A percentile compares a stretch with the other conserved stretches of the same genome.
These are phyloP conservation scores for Penicillium simplicissimum DNA, from an alignment of 495 filamentous ascomycete genomes.

Conservation along the genomic window DNA sequence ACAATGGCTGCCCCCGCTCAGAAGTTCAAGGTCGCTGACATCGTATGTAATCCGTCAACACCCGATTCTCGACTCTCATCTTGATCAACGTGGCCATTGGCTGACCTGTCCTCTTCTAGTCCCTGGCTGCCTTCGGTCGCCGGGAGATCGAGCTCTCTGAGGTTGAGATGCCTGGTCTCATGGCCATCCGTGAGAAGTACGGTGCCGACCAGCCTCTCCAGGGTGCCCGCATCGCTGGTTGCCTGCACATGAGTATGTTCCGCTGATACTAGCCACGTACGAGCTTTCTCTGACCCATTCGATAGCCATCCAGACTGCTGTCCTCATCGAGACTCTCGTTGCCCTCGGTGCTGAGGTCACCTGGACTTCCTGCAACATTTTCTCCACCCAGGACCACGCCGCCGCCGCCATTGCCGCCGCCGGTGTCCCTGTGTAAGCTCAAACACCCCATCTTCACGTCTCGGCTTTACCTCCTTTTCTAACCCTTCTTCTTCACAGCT, in stretches of 20 bases:
- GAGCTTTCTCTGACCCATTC: slow-evolving; percentile 19
- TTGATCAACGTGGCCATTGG: slow-evolving; percentile 11
- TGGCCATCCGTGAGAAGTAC: slow-evolving; percentile 92
- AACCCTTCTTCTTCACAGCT: slow-evolving; percentile 44
- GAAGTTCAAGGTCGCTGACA: slow-evolving; percentile 97
- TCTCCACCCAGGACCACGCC: slow-evolving; percentile 98
- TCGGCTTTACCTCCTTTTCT: background rate
- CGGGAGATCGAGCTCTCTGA: slow-evolving; percentile 98
- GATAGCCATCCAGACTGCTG: slow-evolving; percentile 93
- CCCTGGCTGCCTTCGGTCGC: slow-evolving; percentile 96
- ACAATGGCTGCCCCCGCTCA: slow-evolving; percentile 73
- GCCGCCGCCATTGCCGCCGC: slow-evolving; percentile 94
- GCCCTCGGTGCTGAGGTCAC: slow-evolving; percentile 96
- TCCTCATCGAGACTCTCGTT: slow-evolving; percentile 95
- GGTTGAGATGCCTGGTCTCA: slow-evolving; percentile 98
- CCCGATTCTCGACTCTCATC: background rate
- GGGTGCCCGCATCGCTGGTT: slow-evolving; percentile 91
- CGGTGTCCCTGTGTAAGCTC: slow-evolving; percentile 80
- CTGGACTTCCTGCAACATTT: slow-evolving; percentile 98
- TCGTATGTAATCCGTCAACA: slow-evolving; percentile 54
- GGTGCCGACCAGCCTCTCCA: slow-evolving; percentile 87
- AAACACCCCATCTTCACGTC: background rate
- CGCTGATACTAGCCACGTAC: slow-evolving; percentile 1
- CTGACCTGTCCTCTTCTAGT: slow-evolving; percentile 42
- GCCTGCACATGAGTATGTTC: slow-evolving; percentile 91